These are phyloP conservation scores for Fusarium lateritium DNA, from an alignment of 2,329 filamentous ascomycete species.

Conservation along the genomic window DNA sequence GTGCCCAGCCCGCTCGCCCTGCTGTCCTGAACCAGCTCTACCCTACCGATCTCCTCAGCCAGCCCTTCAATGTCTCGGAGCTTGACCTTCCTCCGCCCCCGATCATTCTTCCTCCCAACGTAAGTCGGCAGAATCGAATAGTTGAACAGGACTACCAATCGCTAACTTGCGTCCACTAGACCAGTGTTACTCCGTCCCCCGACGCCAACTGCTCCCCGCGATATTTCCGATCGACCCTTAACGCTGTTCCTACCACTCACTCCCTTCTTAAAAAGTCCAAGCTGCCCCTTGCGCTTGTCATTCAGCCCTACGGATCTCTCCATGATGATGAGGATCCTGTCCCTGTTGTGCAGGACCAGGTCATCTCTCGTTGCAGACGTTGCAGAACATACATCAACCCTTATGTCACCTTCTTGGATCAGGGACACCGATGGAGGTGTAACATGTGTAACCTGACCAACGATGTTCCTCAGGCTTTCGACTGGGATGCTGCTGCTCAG, in stretches of 20 bases:
- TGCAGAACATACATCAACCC: conserved; percentile 99
- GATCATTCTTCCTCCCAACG: conserved; percentile 91
- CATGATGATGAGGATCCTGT: conserved; percentile 94
- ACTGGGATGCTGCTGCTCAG: conserved; percentile 95
- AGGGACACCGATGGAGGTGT: conserved; percentile 97
- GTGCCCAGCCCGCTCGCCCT: conserved; percentile 58
- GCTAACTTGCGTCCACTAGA: conserved; percentile 68
- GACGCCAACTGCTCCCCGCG: conserved; percentile 92
- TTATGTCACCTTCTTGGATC: conserved; percentile 95
- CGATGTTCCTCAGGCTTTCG: conserved; percentile 98
- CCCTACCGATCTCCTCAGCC: conserved; percentile 90
- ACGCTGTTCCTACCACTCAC: conserved; percentile 92
- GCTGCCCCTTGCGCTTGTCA: conserved; percentile 93
- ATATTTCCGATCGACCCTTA: conserved; percentile 95
- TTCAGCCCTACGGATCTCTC: conserved; percentile 93
- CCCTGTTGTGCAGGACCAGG: conserved; percentile 94
- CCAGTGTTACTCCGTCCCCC: conserved; percentile 91
- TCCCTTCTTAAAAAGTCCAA: conserved; percentile 97
- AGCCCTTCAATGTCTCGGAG: conserved; percentile 95
- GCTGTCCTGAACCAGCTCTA: conserved; percentile 87
- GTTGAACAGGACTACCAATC: conserved; percentile 1
- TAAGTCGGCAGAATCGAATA: conserved; percentile 64
- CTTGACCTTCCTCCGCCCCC: conserved; percentile 92
- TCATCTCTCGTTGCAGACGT: conserved; percentile 95
- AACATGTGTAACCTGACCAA: conserved; percentile 99